Evolutionary conservation across 345 rosid species (phyloP), one percentile per base, ranked within the genome.

Genomic region (Eucalyptus globulus): DNA sequence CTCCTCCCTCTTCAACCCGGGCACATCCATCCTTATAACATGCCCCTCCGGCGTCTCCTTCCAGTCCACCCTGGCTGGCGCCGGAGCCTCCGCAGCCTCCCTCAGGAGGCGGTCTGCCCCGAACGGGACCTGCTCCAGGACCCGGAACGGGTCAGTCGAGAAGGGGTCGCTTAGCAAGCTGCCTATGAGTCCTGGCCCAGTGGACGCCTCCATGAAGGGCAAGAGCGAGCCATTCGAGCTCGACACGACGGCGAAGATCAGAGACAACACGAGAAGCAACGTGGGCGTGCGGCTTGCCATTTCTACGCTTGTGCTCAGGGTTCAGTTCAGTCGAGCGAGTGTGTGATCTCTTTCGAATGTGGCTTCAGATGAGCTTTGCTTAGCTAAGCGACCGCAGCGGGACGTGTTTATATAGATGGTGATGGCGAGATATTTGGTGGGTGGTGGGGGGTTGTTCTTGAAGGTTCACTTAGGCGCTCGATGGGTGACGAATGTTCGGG

Each of bases 41-140:
- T 97, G 98, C 37, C 94, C 92, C n/a, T 94, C 95, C 5, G 94
- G 93, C 5, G 98, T 97, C 90, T 97, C 99, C 87, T 96, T 96
- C 99, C 99, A 95, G 94, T 97, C 98, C 14, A 95, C 99, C 88
- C 94, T 93, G 1, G 96, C 94, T 1, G 94, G 96, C 5, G 95
- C 91, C 9, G 91, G 89, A 19, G 92, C 92, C 91, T 91, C n/a
- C 31, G 86, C 89, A 44, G 93, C 94, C 16, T 93, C 97, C 45
- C 92, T 92, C 29, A 76, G 47, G 27, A 76, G 29, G 47, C 5
- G 47, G 56, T 95, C 95, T 0, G 93, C 80, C 37, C 91, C 95
- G 14, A 94, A 88, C 17, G 99, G 98, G 45, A 93, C 91, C 50
- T 95, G 95, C 86, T 96, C 99, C 34, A 96, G 91, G 51, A 96